phyloP scores from a whole-genome alignment of 495 filamentous ascomycete species.

The Penicillium pancosmium region DNA sequence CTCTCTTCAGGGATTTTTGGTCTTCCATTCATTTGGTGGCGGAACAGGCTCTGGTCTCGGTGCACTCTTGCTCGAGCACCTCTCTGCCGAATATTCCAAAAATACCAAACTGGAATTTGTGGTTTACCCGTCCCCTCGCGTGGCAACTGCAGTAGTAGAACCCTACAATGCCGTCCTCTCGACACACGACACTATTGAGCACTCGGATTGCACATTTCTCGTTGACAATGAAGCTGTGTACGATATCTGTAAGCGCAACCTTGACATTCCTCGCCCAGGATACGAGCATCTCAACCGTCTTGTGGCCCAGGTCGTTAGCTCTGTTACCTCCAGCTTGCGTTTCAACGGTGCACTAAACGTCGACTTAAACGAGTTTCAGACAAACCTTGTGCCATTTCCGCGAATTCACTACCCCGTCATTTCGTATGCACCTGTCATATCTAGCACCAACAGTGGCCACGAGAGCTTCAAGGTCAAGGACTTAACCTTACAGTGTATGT shows the following conservation, averaged over 20 bases:
- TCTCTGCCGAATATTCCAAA: slow-evolving; percentile 88
- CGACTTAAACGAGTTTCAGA: slow-evolving; percentile 93
- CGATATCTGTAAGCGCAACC: slow-evolving; percentile 86
- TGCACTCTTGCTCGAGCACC: slow-evolving; percentile 82
- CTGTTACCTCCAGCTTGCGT: slow-evolving; percentile 85
- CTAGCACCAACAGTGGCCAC: slow-evolving; percentile 77
- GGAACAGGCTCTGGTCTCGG: slow-evolving; percentile 92
- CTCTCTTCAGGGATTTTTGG: slow-evolving; percentile 88
- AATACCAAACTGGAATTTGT: slow-evolving; percentile 94
- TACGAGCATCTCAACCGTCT: slow-evolving; percentile 89
- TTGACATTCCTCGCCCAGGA: slow-evolving; percentile 83
- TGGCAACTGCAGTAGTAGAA: slow-evolving; percentile 88
- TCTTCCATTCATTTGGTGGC: slow-evolving; percentile 94
- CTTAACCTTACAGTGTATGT: slow-evolving; percentile 81
- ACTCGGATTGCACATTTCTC: slow-evolving; percentile 90
- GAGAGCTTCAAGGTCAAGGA: slow-evolving; percentile 92
- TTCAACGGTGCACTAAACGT: slow-evolving; percentile 92
- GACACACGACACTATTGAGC: slow-evolving; percentile 91
- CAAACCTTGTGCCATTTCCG: slow-evolving; percentile 88
- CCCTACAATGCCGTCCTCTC: slow-evolving; percentile 92
- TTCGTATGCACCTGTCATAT: slow-evolving; percentile 85
- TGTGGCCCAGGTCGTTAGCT: slow-evolving; percentile 90
- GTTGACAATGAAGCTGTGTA: slow-evolving; percentile 94
- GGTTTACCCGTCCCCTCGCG: slow-evolving; percentile 83
- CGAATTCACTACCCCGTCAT: slow-evolving; percentile 92